A percentile compares a stretch with the other conserved stretches of the same genome.
These are phyloP conservation scores for Mycena belliarum DNA, from an alignment of 768 basidiomycete genomes.

Conservation along the genomic window DNA sequence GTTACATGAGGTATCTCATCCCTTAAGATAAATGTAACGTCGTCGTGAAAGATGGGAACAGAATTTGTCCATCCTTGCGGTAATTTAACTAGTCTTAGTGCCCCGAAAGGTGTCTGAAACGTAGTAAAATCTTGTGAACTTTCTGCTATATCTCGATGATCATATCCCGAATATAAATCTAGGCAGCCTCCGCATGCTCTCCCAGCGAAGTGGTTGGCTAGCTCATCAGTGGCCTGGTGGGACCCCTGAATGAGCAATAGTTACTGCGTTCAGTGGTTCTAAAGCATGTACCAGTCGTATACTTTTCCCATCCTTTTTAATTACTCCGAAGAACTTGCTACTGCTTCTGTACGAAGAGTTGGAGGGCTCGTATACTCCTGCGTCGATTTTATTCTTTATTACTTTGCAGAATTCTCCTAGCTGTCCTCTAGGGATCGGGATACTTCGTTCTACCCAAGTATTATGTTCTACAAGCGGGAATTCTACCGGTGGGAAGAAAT, in stretches of 20 bases:
- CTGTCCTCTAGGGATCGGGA: too few species aligned
- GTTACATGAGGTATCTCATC: constrained; percentile 30
- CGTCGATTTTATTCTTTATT: constrained; percentile 23
- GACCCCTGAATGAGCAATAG: constrained; percentile 23
- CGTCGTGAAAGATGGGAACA: constrained; percentile 31
- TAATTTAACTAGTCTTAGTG: constrained; percentile 21
- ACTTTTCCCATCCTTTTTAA: constrained; percentile 24
- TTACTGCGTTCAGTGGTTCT: constrained; percentile 29
- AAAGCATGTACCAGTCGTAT: constrained; percentile 28
- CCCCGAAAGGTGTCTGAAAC: constrained; percentile 28
- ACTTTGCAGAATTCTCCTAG: not conserved
- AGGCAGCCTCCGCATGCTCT: constrained; percentile 19
- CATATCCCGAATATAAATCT: constrained; percentile 27
- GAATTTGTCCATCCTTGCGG: constrained; percentile 32
- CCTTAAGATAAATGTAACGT: constrained; percentile 29
- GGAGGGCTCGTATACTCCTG: constrained; percentile 16
- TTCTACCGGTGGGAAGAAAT: constrained; percentile 10
- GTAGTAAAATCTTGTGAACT: constrained; percentile 30
- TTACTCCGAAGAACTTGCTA: constrained; percentile 34
- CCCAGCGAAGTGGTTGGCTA: constrained; percentile 15
- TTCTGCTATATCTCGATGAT: constrained; percentile 26
- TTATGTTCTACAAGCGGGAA: constrained; percentile 19
- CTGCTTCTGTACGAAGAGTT: constrained; percentile 30
- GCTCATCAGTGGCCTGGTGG: constrained; percentile 22
- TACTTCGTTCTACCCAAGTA: too few species aligned